Evolutionary conservation across 768 basidiomycete genomes (phyloP).

Genomic region (Xerocomellus intermedius): DNA sequence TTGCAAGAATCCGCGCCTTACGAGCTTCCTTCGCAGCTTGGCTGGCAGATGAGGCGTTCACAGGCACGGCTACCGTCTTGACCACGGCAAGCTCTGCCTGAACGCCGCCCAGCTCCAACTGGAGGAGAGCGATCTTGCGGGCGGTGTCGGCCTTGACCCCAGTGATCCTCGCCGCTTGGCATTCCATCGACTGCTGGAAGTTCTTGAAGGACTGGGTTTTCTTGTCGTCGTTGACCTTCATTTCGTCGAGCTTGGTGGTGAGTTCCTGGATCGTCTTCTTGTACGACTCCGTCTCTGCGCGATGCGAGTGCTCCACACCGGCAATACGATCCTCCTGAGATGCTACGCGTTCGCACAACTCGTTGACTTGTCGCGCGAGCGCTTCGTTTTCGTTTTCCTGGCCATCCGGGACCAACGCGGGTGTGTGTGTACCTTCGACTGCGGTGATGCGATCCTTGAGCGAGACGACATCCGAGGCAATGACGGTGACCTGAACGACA

Average conservation of each 20-base stretch:
- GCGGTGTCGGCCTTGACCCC: conserved; percentile 17
- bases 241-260: neutral
- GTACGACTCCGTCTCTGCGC: neutral
- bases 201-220: conserved; percentile 3
- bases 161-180: conserved; percentile 13
- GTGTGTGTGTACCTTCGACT: conserved; percentile 8
- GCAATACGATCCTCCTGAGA: conserved; percentile 15
- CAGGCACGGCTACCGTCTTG: conserved; percentile 4
- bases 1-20: neutral
- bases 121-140: conserved; percentile 14
- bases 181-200: conserved; percentile 6
- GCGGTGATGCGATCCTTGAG: conserved; percentile 19
- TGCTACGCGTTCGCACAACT: conserved; percentile 7
- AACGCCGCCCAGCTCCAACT: conserved; percentile 13
- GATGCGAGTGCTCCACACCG: conserved; percentile 7
- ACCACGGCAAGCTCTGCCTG: conserved; percentile 7
- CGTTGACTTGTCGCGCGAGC: conserved; percentile 7
- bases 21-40: conserved; percentile 8
- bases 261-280: conserved; percentile 14
- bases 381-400: conserved; percentile 3
- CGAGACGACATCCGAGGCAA: conserved; percentile 11
- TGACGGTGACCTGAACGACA: neutral
- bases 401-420: neutral
- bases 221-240: conserved; percentile 4
- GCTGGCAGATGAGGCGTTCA: neutral